Evolutionary conservation across 2,329 filamentous ascomycete genomes (phyloP), one percentile per base, ranked within the genome.

Genomic region (Fusarium scirpi): DNA sequence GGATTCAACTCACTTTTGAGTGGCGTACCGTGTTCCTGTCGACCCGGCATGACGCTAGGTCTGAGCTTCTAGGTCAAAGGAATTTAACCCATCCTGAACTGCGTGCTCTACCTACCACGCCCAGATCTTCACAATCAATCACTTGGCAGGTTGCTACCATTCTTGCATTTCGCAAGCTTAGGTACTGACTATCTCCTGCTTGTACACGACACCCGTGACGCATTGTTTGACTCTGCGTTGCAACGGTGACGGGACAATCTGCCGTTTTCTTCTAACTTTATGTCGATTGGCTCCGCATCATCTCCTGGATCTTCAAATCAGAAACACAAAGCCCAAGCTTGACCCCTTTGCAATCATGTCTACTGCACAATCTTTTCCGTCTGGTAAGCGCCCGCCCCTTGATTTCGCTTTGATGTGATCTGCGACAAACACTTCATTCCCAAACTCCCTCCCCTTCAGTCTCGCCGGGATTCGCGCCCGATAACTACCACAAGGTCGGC

Each of bases 41-140:
- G 65, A 67, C 65, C 66, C 70, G 76, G 72, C 69, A 75, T 77
- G 74, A 77, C 76, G 76, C 76, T 76, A 74, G 73, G 73, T 72
- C 74, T 74, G 66, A 65, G 69, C 63, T 75, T 65, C 56, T 59
- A 70, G 56, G 66, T 63, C 74, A 74, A 48, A 74, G 73, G 76
- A 78, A 76, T 77, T 78, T 78, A 76, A 76, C 70, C 67, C 69
- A 74, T 75, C 69, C 69, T 58, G 54, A 69, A 66, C 65, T 70
- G 71, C 69, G 71, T 72, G 74, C 64, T 69, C 66, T 58, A 67
- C 41, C 46, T 58, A 67, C 41, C 48, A 55, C 64, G 54, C 48
- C 60, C 45, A 62, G 70, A 47, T 70, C 54, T 62, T 65, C 53
- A 62, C 65, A 70, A 65, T 65, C 24, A 54, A 71, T 45, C 58